Base-by-base conservation (phyloP, 768 basidiomycete genomes). In the Tylopilus subfusipes region DNA sequence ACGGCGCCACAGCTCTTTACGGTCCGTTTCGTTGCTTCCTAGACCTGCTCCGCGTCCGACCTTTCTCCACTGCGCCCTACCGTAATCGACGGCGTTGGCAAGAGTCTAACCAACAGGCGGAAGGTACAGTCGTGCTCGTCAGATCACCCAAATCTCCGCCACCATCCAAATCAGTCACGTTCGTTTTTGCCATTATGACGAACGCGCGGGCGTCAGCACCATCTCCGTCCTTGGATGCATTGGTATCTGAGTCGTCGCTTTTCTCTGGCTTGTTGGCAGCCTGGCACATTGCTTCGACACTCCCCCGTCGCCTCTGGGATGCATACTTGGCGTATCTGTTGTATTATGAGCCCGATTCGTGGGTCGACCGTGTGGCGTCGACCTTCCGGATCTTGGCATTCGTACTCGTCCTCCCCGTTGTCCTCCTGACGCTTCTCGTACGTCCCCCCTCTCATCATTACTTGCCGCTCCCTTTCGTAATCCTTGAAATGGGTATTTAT, bases 351-450 rank as follows among this genome's bases (percentile, higher is more conserved):
- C 75, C 80, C 3, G 73, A 76, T 38, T 90, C 90, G 4, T 86
- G 82, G 83, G 84, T 91, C 45, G 80, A 77, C 38, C 80, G 77
- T 55, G 75, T 80, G 33, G 86, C 89, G 18, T 84, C 79, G 38
- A 73, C 74, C 7, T 86, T 79, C 61, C 85, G 88, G 52, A 67
- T 89, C 44, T 76, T 90, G 56, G 85, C 89, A 22, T 69, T 77
- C 54, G 21, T 86, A 33, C 61, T 74, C 53, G 63, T 78, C 54
- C 50, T 75, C 18, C 79, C 79, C 4, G 72, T 88, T 48, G 63
- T 85, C 52, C 70, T 85, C 48, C 72, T 91, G 40, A 86, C 84
- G 4, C 74, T 89, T 57, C 70, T 91, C 52, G 89, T 89, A 73
- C 54, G 82, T 75, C 52, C 53, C 21, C 42, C 56, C 27, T 13